Evolutionary conservation across 2,329 filamentous ascomycete species (phyloP).

Genomic region (Falciphora oryzae): DNA sequence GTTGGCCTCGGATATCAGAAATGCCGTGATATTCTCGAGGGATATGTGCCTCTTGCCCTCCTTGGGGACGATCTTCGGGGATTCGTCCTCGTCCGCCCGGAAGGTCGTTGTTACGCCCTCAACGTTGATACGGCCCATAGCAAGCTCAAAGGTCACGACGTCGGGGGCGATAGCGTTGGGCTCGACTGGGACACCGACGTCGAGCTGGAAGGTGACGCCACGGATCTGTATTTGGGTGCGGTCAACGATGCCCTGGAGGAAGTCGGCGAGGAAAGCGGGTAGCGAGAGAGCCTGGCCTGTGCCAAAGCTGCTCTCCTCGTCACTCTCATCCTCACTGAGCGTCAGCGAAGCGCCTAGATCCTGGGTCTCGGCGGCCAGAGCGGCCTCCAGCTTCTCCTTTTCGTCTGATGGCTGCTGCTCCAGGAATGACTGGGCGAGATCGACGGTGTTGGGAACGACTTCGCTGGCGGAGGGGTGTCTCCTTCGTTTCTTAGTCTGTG

Average conservation of each 20-base stretch:
- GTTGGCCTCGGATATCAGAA: slow-evolving; percentile 61
- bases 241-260: slow-evolving; percentile 69
- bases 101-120: slow-evolving; percentile 54
- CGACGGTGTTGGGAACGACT: slow-evolving; percentile 60
- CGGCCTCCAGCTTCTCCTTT: slow-evolving; percentile 62
- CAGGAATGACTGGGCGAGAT: slow-evolving; percentile 75
- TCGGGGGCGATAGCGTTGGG: slow-evolving; percentile 40
- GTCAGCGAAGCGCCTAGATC: slow-evolving; percentile 56
- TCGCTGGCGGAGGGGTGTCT: slow-evolving; percentile 23
- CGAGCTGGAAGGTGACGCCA: slow-evolving; percentile 60
- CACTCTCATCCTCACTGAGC: slow-evolving; percentile 53
- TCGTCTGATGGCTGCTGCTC: slow-evolving; percentile 62
- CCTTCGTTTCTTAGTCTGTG: slow-evolving; percentile 24
- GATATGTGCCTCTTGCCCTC: slow-evolving; percentile 61
- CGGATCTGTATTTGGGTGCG: slow-evolving; percentile 61
- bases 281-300: slow-evolving; percentile 65
- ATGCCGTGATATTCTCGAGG: slow-evolving; percentile 58
- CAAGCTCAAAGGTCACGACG: slow-evolving; percentile 57
- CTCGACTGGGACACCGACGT: slow-evolving; percentile 52
- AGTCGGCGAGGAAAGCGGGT: slow-evolving; percentile 64
- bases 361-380: slow-evolving; percentile 56
- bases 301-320: slow-evolving; percentile 57
- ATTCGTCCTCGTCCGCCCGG: slow-evolving; percentile 21
- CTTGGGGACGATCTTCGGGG: slow-evolving; percentile 39
- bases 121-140: slow-evolving; percentile 58